Conservation (phyloP, 108 stramenopile species). For the Skeletonema marinoi region DNA sequence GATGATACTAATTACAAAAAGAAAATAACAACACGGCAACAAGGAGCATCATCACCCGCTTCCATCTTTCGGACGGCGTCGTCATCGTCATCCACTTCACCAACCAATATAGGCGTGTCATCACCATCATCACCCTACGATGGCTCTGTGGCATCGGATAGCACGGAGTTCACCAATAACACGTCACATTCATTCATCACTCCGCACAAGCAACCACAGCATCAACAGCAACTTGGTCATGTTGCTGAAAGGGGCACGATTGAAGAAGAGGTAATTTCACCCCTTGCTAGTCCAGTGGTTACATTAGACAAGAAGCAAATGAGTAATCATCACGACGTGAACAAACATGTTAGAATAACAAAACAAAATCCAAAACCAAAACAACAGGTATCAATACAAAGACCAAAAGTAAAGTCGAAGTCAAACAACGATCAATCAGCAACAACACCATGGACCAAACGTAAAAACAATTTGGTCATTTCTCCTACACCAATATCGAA, state of each 20-base stretch:
- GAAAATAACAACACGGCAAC: neutral
- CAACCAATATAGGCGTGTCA: neutral
- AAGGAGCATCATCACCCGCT: neutral
- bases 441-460: neutral
- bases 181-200: neutral
- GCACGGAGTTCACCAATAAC: neutral
- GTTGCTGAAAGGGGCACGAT: neutral
- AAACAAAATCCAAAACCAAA: neutral
- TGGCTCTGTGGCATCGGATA: neutral
- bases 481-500: neutral
- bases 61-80: neutral
- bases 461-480: neutral
- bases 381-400: neutral
- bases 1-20: too few species aligned
- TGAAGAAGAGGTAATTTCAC: neutral
- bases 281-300: neutral
- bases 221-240: neutral
- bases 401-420: too few species aligned
- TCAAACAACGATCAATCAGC: neutral
- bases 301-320: neutral
- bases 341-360: too few species aligned
- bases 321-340: too few species aligned
- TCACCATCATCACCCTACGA: neutral
- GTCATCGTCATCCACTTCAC: neutral
- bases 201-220: neutral